phyloP scores from a whole-genome alignment of 2,329 filamentous ascomycete species.

The Achaetomium macrosporum region DNA sequence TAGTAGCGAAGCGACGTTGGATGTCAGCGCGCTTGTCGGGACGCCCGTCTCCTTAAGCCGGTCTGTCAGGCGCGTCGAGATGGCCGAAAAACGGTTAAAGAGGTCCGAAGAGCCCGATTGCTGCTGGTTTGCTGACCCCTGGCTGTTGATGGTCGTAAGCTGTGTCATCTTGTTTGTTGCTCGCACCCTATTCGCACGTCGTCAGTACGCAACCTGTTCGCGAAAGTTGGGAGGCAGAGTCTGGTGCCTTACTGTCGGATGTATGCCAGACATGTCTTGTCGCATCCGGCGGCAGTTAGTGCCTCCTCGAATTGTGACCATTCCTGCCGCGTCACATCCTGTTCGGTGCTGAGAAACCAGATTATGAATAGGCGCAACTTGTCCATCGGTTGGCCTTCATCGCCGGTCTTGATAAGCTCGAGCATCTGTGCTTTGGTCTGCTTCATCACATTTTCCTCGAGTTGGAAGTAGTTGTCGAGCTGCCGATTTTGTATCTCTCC shows the following conservation, averaged over 20 bases:
- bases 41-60: conserved; percentile 86
- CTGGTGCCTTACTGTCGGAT: conserved; percentile 63
- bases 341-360: conserved; percentile 92
- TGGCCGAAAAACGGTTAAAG: conserved; percentile 87
- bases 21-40: conserved; percentile 58
- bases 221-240: conserved; percentile 2
- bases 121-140: conserved; percentile 58
- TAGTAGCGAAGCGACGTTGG: conserved; percentile 90
- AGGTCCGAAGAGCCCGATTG: conserved; percentile 62
- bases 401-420: conserved; percentile 73
- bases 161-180: conserved; percentile 98
- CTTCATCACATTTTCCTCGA: conserved; percentile 89
- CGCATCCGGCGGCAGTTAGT: conserved; percentile 66
- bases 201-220: not conserved
- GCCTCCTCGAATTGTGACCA: conserved; percentile 83
- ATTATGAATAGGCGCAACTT: conserved; percentile 94
- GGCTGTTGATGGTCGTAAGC: conserved; percentile 82
- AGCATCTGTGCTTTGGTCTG: conserved; percentile 85
- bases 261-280: conserved; percentile 75
- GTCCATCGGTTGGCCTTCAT: conserved; percentile 80
- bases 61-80: conserved; percentile 87
- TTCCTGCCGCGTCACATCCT: conserved; percentile 75
- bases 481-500: conserved; percentile 89
- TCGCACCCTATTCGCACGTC: conserved; percentile 54
- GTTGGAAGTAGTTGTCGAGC: conserved; percentile 90